These are phyloP conservation scores for Penicillium capsulatum DNA, from an alignment of 2,329 filamentous ascomycete genomes.

Conservation along the genomic window DNA sequence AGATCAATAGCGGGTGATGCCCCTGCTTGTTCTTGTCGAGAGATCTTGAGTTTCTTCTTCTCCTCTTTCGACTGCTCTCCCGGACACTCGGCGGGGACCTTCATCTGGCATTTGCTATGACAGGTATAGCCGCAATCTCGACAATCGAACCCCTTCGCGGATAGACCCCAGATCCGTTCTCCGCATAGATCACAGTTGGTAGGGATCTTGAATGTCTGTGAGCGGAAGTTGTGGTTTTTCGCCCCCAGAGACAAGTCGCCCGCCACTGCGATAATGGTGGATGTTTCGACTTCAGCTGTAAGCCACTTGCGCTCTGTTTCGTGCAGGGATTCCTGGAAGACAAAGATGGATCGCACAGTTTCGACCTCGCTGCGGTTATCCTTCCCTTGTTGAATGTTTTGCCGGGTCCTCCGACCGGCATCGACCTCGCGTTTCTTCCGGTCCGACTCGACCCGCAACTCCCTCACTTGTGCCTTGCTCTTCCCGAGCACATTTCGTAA, in stretches of 20 bases:
- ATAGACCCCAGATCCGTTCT: slow-evolving; percentile 94
- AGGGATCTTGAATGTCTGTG: slow-evolving; percentile 98
- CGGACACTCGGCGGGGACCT: slow-evolving; percentile 91
- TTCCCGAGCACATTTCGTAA: slow-evolving; percentile 87
- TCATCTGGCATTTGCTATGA: slow-evolving; percentile 98
- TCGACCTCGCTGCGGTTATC: slow-evolving; percentile 88
- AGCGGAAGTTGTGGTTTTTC: slow-evolving; percentile 95
- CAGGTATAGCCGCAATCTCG: slow-evolving; percentile 96
- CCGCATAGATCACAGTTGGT: slow-evolving; percentile 97
- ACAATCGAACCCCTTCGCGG: slow-evolving; percentile 94
- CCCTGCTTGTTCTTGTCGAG: slow-evolving; percentile 75
- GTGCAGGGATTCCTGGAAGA: slow-evolving; percentile 78
- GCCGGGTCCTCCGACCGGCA: slow-evolving; percentile 65
- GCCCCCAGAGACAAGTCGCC: slow-evolving; percentile 90
- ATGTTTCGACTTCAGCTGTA: slow-evolving; percentile 87
- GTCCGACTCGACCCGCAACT: slow-evolving; percentile 77
- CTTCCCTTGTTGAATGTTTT: slow-evolving; percentile 73
- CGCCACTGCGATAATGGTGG: slow-evolving; percentile 84
- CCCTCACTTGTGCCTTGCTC: slow-evolving; percentile 77
- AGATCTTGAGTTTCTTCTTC: slow-evolving; percentile 84
- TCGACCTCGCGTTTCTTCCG: slow-evolving; percentile 85
- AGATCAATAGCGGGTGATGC: slow-evolving; percentile 42
- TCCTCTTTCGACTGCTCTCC: slow-evolving; percentile 93
- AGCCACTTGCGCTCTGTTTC: slow-evolving; percentile 77
- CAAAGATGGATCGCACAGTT: slow-evolving; percentile 76